These are phyloP conservation scores for Plasmodium berghei DNA, from an alignment of 169 alveolate genomes.

Conservation along the genomic window DNA sequence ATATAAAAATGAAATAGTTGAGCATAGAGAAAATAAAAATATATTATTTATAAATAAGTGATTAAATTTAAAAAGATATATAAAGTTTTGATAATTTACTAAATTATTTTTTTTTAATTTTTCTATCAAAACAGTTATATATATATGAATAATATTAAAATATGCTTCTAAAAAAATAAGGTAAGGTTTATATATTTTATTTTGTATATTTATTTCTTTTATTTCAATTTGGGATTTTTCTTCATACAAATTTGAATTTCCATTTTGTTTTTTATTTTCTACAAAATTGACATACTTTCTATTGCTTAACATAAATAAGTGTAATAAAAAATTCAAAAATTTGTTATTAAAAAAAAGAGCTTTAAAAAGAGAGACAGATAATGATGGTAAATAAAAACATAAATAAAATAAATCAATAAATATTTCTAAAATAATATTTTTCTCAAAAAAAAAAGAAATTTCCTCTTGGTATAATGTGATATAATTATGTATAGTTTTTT, in stretches of 20 bases:
- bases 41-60: slow-evolving; percentile 29
- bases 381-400: slow-evolving; percentile 14
- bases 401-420: slow-evolving; percentile 21
- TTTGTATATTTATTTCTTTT: neutral
- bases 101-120: slow-evolving; percentile 43
- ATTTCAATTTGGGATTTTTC: neutral
- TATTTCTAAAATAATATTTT: neutral
- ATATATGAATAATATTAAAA: slow-evolving; percentile 5
- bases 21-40: slow-evolving; percentile 44
- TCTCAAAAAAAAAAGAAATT: slow-evolving; percentile 7
- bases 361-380: slow-evolving; percentile 5
- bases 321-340: slow-evolving; percentile 10
- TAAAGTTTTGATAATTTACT: slow-evolving; percentile 25
- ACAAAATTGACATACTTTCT: too few relatives aligned
- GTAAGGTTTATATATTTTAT: slow-evolving; percentile 2
- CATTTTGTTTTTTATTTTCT: neutral
- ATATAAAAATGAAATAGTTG: neutral
- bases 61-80: slow-evolving; percentile 38
- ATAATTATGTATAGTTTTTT: slow-evolving; percentile 28
- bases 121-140: slow-evolving; percentile 25
- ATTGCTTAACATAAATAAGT: slow-evolving; percentile 4
- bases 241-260: neutral
- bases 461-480: slow-evolving; percentile 36
- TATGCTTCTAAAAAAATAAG: slow-evolving; percentile 22
- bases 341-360: slow-evolving; percentile 8